Percentiles rank a stretch among this genome's conserved stretches.
These are phyloP conservation scores for Sporothrix dimorphospora DNA, from an alignment of 2,329 filamentous ascomycete genomes.

Conservation along the genomic window DNA sequence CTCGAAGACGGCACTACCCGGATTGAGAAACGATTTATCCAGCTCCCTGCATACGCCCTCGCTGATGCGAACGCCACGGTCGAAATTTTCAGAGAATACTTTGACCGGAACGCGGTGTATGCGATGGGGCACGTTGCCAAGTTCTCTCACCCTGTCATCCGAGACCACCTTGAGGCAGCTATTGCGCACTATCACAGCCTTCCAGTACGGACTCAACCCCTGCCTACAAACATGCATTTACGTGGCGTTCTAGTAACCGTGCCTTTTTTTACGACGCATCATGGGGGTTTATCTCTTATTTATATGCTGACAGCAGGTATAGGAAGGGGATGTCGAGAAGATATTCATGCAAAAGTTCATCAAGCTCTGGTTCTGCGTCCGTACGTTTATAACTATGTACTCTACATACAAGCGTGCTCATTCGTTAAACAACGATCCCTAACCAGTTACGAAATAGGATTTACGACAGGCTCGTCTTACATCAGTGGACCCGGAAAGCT, in stretches of 20 bases:
- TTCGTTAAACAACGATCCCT: neutral
- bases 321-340: constrained; percentile 39
- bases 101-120: constrained; percentile 39
- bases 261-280: neutral
- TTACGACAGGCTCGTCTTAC: constrained; percentile 50
- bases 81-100: constrained; percentile 39
- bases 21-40: constrained; percentile 7
- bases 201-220: constrained; percentile 27
- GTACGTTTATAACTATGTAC: constrained; percentile 42
- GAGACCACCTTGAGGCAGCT: constrained; percentile 33
- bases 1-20: neutral
- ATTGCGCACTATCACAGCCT: constrained; percentile 35
- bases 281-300: too few relatives aligned
- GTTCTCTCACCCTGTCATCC: constrained; percentile 23
- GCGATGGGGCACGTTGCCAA: constrained; percentile 40
- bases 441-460: constrained; percentile 40
- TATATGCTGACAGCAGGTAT: neutral
- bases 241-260: neutral
- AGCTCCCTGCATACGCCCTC: constrained; percentile 32
- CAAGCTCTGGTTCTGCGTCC: constrained; percentile 51
- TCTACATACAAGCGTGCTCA: neutral
- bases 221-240: constrained; percentile 9
- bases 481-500: constrained; percentile 47
- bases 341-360: constrained; percentile 48
- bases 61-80: constrained; percentile 24